These are phyloP conservation scores for Polyplosphaeria fusca DNA, from an alignment of 495 filamentous ascomycete genomes.

Conservation along the genomic window DNA sequence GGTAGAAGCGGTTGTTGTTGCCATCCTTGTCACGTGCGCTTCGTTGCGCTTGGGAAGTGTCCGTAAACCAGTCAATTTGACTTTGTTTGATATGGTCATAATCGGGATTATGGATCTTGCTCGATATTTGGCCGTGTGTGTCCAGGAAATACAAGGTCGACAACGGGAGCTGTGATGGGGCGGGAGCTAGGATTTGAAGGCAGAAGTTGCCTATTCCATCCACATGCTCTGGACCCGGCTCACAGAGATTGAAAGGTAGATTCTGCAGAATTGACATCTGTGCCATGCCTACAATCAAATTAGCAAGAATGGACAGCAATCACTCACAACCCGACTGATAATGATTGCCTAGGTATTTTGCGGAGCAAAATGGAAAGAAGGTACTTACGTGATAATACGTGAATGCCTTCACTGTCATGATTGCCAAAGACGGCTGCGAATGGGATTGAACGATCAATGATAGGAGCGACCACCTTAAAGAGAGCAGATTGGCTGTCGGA, in stretches of 20 bases:
- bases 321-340: too few relatives aligned
- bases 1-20: conserved; percentile 29
- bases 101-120: conserved; percentile 36
- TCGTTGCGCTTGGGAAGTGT: conserved; percentile 38
- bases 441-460: conserved; percentile 42
- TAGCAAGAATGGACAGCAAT: conserved; percentile 8
- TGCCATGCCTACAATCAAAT: conserved; percentile 4
- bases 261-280: conserved; percentile 20
- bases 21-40: conserved; percentile 34
- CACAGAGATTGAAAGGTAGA: conserved; percentile 33
- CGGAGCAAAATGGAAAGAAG: not conserved
- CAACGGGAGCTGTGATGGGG: conserved; percentile 38
- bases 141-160: conserved; percentile 45
- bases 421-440: conserved; percentile 44
- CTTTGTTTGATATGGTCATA: conserved; percentile 43
- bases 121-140: conserved; percentile 41
- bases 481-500: conserved; percentile 43
- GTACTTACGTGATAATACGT: conserved; percentile 41
- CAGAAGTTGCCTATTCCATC: conserved; percentile 45
- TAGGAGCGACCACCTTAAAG: conserved; percentile 45
- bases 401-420: conserved; percentile 41
- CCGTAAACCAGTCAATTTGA: conserved; percentile 44
- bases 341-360: not conserved
- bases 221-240: conserved; percentile 41
- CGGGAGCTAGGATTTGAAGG: conserved; percentile 40